These are phyloP conservation scores for Globisporangium ultimum DNA, from an alignment of 352 stramenopile genomes.

Conservation along the genomic window DNA sequence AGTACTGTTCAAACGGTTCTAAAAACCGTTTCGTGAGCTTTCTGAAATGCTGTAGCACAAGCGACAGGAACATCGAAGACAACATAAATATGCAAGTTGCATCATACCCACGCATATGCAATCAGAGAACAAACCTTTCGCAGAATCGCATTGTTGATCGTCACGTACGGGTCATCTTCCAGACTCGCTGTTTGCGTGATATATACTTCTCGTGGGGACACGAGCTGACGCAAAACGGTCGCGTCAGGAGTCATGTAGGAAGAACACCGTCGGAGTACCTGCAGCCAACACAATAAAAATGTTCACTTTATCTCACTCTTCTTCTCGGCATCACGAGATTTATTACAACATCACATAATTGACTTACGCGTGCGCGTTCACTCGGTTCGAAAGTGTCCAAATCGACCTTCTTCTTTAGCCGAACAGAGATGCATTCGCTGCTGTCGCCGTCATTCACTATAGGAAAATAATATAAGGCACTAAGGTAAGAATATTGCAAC, in stretches of 20 bases:
- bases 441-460: slow-evolving; percentile 18
- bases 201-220: slow-evolving; percentile 42
- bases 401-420: slow-evolving; percentile 55
- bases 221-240: slow-evolving; percentile 62
- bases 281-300: neutral
- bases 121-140: slow-evolving; percentile 39
- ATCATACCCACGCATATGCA: neutral
- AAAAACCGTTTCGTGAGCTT: slow-evolving; percentile 83
- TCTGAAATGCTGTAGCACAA: slow-evolving; percentile 66
- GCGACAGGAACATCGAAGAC: neutral
- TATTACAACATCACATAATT: neutral
- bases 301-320: neutral
- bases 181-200: slow-evolving; percentile 42
- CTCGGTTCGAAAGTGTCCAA: slow-evolving; percentile 36
- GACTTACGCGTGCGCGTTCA: slow-evolving; percentile 12
- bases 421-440: slow-evolving; percentile 36
- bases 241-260: slow-evolving; percentile 53
- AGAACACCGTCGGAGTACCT: slow-evolving; percentile 62
- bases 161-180: slow-evolving; percentile 63
- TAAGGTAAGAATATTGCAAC: neutral
- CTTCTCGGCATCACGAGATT: neutral
- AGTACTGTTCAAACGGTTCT: slow-evolving; percentile 86
- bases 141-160: slow-evolving; percentile 86
- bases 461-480: neutral
- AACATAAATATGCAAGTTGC: neutral